Percentiles rank a stretch among this genome's conserved stretches.
Evolutionary conservation across 768 basidiomycete genomes (phyloP).

Genomic region (Coprinopsis sp.): DNA sequence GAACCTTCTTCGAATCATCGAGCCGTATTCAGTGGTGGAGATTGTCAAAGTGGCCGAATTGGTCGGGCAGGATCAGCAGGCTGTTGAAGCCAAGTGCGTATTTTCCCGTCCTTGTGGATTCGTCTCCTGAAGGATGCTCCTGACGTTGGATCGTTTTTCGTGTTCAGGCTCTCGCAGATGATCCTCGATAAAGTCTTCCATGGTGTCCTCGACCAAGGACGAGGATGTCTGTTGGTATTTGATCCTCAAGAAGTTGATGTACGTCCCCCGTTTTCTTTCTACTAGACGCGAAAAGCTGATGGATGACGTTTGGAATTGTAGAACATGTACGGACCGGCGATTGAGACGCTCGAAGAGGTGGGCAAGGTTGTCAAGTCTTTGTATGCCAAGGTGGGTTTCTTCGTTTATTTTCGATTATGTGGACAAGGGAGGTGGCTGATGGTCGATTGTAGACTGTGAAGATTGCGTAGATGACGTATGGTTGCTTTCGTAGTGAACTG

Average conservation of each 20-base stretch:
- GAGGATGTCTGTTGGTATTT: slow-evolving; percentile 88
- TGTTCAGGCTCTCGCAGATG: slow-evolving; percentile 86
- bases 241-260: slow-evolving; percentile 85
- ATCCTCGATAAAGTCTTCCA: slow-evolving; percentile 92
- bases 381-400: slow-evolving; percentile 64
- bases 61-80: slow-evolving; percentile 84
- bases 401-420: neutral
- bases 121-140: no score
- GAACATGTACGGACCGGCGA: slow-evolving; percentile 86
- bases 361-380: slow-evolving; percentile 89
- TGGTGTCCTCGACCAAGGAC: slow-evolving; percentile 92
- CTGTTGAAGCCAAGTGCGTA: slow-evolving; percentile 86
- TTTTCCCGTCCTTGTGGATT: neutral
- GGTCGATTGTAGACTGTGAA: slow-evolving; percentile 19
- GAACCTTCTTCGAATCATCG: slow-evolving; percentile 91
- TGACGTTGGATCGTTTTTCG: no score
- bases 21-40: slow-evolving; percentile 93
- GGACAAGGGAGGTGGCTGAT: neutral
- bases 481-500: no score
- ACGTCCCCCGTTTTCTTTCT: slow-evolving; percentile 25
- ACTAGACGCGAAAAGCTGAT: neutral
- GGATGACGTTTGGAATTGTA: slow-evolving; percentile 23
- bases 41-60: slow-evolving; percentile 81
- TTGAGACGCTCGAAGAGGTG: slow-evolving; percentile 85
- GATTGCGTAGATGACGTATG: slow-evolving; percentile 24